These are phyloP conservation scores for Nitzschia sp. DNA, from an alignment of 108 stramenopile species.

Conservation along the genomic window DNA sequence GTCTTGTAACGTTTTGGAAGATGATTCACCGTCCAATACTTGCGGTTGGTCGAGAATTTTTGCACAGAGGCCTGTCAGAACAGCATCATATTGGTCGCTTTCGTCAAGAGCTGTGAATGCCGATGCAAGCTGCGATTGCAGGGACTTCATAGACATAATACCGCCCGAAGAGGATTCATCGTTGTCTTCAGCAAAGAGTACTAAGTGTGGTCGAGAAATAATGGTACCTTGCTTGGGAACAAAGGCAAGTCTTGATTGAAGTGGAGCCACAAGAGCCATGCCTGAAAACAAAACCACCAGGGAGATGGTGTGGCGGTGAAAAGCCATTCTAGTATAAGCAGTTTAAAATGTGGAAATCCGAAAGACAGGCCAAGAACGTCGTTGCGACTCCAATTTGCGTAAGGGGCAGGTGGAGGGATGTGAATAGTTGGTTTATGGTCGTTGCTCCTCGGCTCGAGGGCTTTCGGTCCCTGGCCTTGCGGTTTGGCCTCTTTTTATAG, in stretches of 20 bases:
- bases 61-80: conserved; percentile 83
- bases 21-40: conserved; percentile 8
- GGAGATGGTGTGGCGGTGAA: no score
- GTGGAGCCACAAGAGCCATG: background rate
- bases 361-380: no score
- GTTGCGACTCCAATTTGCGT: no score
- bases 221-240: background rate
- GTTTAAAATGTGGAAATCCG: no score
- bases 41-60: conserved; percentile 69
- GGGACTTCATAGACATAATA: background rate
- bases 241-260: background rate
- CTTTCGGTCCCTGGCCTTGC: no score
- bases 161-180: background rate
- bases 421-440: no score
- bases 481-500: no score
- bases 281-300: background rate
- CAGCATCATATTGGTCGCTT: conserved; percentile 85
- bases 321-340: no score
- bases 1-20: conserved; percentile 48
- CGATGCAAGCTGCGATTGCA: conserved; percentile 52
- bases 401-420: no score
- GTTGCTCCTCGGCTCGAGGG: no score
- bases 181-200: background rate
- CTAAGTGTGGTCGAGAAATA: background rate
- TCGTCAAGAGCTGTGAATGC: conserved; percentile 71